Base-by-base conservation (phyloP, 2,329 filamentous ascomycete genomes). In the Hypoxylon rubiginosum region DNA sequence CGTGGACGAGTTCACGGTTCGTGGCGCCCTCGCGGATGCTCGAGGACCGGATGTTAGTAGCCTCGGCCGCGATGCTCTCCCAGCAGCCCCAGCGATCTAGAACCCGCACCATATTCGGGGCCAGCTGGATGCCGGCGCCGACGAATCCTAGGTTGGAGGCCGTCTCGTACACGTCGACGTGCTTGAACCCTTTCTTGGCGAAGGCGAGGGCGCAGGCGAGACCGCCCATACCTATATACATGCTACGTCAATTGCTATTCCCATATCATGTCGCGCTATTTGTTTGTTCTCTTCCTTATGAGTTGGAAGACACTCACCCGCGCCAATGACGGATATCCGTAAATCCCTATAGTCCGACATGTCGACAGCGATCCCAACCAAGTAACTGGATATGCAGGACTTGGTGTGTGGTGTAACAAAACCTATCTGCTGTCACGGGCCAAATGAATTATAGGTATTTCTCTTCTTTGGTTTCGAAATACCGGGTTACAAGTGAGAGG, bases 111-210 rank as follows among this genome's bases (percentile, higher is more conserved):
- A 95, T 91, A 71, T 96, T 97, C 0, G 92, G 92, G 0, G 92
- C 91, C 62, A 95, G 84, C 76, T 97, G 93, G 70, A 96, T 95
- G 4, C 93, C 93, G 1, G 93, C 93, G 24, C 93, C 93, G 0
- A 95, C 92, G 72, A 95, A 95, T 4, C 92, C 92, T 3, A 95
- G 84, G 69, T 88, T 86, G 4, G 90, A 87, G 0, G 92, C 92
- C 36, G 85, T 86, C 76, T 95, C 92, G 76, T 89, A 95, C 54
- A 95, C 87, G 58, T 90, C 83, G 73, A 95, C 90, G 62, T 91
- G 82, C 69, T 83, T 87, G 79, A 95, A 94, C 7, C 92, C 92
- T 72, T 90, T 88, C 79, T 91, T 91, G 43, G 92, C 91, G 36
- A 95, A 85, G 11, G 91, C 87, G 36, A 95, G 84, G 6, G 92